Evolutionary conservation across 768 basidiomycete species (phyloP).

Genomic region (Tylopilus rubrobrunneus): DNA sequence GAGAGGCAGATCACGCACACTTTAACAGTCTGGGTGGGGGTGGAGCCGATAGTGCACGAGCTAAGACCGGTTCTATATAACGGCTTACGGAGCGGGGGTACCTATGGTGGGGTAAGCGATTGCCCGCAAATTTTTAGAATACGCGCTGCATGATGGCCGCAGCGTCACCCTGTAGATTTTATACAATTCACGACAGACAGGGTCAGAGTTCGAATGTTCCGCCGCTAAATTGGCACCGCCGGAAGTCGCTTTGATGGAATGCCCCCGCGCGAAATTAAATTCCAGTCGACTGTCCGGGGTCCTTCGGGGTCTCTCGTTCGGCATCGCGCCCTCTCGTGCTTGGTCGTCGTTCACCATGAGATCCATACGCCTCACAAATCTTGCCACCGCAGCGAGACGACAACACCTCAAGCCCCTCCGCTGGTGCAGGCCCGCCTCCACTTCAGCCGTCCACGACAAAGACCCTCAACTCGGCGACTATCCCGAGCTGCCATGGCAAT

Average conservation of each 20-base stretch:
- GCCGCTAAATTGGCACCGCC: conserved; percentile 13
- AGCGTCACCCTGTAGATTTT: conserved; percentile 12
- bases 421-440: conserved; percentile 14
- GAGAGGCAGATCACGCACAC: conserved; percentile 16
- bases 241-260: conserved; percentile 9
- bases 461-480: conserved; percentile 75
- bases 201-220: conserved; percentile 14
- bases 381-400: conserved; percentile 6
- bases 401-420: neutral
- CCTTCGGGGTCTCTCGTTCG: conserved; percentile 23
- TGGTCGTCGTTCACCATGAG: conserved; percentile 16
- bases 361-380: conserved; percentile 14
- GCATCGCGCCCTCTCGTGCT: neutral
- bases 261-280: neutral
- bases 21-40: conserved; percentile 8
- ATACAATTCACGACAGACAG: conserved; percentile 16
- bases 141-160: conserved; percentile 17
- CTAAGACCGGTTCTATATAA: conserved; percentile 16
- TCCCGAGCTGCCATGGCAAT: conserved; percentile 65
- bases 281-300: conserved; percentile 19
- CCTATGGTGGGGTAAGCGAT: conserved; percentile 18
- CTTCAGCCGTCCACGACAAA: conserved; percentile 29
- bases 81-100: neutral
- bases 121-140: conserved; percentile 18
- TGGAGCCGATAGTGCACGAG: conserved; percentile 5